Conservation (phyloP, 192 early-diverging fungal species). For the Podila verticillata region DNA sequence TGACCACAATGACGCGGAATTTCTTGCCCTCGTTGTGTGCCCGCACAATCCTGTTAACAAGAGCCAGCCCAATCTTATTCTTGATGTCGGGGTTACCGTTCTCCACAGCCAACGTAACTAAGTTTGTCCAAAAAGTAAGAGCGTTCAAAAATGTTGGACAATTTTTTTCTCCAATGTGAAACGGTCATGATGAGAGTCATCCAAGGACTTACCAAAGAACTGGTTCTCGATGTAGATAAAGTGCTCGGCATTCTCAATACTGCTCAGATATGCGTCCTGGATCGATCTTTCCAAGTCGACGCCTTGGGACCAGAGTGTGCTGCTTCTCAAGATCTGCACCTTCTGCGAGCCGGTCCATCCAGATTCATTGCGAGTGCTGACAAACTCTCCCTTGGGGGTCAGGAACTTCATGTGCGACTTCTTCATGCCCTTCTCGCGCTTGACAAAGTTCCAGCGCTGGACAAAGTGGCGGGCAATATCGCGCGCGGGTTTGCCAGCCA, state of each 20-base stretch:
- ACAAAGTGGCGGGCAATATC: slow-evolving; percentile 91
- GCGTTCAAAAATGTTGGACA: neutral
- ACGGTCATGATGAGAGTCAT: neutral
- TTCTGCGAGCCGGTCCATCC: slow-evolving; percentile 71
- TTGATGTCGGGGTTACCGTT: slow-evolving; percentile 66
- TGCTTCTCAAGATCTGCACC: slow-evolving; percentile 78
- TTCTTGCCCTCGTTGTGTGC: slow-evolving; percentile 73
- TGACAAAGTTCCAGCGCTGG: slow-evolving; percentile 92
- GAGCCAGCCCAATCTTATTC: slow-evolving; percentile 83
- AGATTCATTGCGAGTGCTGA: slow-evolving; percentile 63
- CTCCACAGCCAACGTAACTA: slow-evolving; percentile 61
- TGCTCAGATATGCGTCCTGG: slow-evolving; percentile 81
- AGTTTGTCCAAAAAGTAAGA: neutral
- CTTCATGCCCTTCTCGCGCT: slow-evolving; percentile 72
- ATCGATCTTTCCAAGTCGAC: slow-evolving; percentile 76
- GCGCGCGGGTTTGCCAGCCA: slow-evolving; percentile 82
- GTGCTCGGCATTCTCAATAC: slow-evolving; percentile 81
- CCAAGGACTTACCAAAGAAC: slow-evolving; percentile 79
- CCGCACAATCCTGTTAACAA: slow-evolving; percentile 79
- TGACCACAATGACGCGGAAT: slow-evolving; percentile 84
- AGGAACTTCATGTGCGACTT: slow-evolving; percentile 70
- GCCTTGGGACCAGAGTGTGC: slow-evolving; percentile 76
- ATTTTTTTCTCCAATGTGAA: neutral
- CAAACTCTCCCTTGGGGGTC: slow-evolving; percentile 81
- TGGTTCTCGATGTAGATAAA: slow-evolving; percentile 97